phyloP scores from a whole-genome alignment of 2,329 filamentous ascomycete species.

The Verticillium klebahnii region DNA sequence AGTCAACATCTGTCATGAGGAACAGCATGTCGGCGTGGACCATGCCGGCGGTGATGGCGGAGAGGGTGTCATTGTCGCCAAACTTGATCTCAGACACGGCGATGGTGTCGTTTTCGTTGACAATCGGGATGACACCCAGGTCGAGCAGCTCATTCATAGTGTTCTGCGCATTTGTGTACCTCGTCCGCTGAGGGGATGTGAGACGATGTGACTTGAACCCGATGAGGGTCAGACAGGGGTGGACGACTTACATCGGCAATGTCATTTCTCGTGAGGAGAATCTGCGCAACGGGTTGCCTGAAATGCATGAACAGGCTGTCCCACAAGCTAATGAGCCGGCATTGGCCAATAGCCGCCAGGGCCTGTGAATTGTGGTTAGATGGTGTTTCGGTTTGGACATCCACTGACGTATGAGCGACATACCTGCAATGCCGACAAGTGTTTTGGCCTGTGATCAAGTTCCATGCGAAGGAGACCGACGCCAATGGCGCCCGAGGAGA shows the following conservation, averaged over 20 bases:
- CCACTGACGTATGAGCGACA: constrained; percentile 7
- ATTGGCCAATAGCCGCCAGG: constrained; percentile 92
- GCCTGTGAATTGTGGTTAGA: constrained; percentile 44
- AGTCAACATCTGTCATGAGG: constrained; percentile 98
- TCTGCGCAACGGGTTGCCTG: constrained; percentile 87
- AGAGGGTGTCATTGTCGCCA: constrained; percentile 96
- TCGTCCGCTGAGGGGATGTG: constrained; percentile 57
- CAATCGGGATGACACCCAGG: constrained; percentile 96
- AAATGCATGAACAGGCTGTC: constrained; percentile 87
- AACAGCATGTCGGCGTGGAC: constrained; percentile 95
- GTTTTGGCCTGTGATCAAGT: constrained; percentile 79
- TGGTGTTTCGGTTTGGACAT: not conserved
- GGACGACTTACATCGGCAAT: constrained; percentile 73
- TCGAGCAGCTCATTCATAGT: constrained; percentile 85
- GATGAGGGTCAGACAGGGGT: not conserved
- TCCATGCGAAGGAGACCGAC: constrained; percentile 90
- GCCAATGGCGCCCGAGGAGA: constrained; percentile 95
- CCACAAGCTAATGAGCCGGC: constrained; percentile 91
- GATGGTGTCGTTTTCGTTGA: constrained; percentile 97
- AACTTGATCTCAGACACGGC: constrained; percentile 99
- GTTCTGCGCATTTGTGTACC: constrained; percentile 96
- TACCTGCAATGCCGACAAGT: constrained; percentile 82
- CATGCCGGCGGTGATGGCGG: constrained; percentile 95
- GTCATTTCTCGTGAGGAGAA: constrained; percentile 89
- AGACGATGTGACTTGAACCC: constrained; percentile 2